A percentile compares a stretch with the other conserved stretches of the same genome.
Evolutionary conservation across 202 grass and related monocot genomes (phyloP).

Genomic region (Brachypodium distachyon): DNA sequence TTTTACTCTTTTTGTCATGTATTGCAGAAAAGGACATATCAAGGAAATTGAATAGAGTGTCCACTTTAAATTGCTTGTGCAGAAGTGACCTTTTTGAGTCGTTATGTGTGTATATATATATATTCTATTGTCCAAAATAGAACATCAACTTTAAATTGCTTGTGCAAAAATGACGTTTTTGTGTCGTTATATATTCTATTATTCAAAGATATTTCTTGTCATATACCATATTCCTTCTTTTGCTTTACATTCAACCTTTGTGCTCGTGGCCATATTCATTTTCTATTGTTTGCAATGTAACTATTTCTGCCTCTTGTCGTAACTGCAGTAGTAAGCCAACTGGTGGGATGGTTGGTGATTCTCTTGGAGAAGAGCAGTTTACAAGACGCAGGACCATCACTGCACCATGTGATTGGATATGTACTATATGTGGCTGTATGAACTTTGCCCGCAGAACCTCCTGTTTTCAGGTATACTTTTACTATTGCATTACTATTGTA

Average conservation of each 20-base stretch:
- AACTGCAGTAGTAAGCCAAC: slow-evolving; percentile 90
- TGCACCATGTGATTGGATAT: slow-evolving; percentile 92
- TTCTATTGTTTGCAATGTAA: background rate
- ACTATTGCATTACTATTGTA: background rate
- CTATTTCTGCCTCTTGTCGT: slow-evolving; percentile 20
- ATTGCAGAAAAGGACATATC: background rate
- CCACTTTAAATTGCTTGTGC: background rate
- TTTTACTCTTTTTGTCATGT: background rate
- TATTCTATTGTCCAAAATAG: too few species aligned
- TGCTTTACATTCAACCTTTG: slow-evolving; percentile 1
- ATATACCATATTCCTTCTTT: background rate
- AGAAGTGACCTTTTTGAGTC: background rate
- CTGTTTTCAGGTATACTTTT: slow-evolving; percentile 79
- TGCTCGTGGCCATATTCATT: background rate
- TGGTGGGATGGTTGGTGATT: slow-evolving; percentile 39
- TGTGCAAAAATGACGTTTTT: background rate
- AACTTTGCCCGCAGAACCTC: slow-evolving; percentile 95
- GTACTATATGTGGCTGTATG: slow-evolving; percentile 86
- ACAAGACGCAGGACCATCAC: slow-evolving; percentile 43
- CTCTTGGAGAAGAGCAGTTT: slow-evolving; percentile 58
- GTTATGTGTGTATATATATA: too few species aligned
- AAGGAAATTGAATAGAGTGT: slow-evolving; percentile 1
- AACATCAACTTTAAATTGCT: background rate
- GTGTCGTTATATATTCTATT: background rate
- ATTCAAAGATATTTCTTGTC: background rate